Percentiles rank a stretch among this genome's conserved stretches.
Evolutionary conservation across 2,329 filamentous ascomycete genomes (phyloP).

Genomic region (Lasiodiplodia theobromae): DNA sequence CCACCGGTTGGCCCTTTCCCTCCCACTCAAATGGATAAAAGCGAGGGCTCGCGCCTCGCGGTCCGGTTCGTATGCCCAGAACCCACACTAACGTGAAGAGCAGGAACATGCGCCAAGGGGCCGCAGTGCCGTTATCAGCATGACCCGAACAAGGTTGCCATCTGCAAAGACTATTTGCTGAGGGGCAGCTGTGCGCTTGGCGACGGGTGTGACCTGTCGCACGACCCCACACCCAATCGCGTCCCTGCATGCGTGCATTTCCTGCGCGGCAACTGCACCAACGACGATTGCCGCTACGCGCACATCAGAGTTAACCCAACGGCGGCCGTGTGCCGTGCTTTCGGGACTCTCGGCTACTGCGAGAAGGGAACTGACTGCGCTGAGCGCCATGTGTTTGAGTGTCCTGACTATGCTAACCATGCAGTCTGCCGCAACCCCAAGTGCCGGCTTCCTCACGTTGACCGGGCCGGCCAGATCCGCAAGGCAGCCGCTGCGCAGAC

Average conservation of each 20-base stretch:
- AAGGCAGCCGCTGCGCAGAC: conserved; percentile 59
- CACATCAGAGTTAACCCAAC: conserved; percentile 80
- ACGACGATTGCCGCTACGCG: conserved; percentile 83
- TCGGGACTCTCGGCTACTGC: conserved; percentile 89
- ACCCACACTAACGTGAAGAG: conserved; percentile 32
- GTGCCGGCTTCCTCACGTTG: conserved; percentile 86
- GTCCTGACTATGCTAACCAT: conserved; percentile 92
- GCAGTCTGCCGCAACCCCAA: conserved; percentile 81
- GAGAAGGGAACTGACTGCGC: conserved; percentile 78
- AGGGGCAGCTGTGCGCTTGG: conserved; percentile 80
- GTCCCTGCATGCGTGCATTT: conserved; percentile 90
- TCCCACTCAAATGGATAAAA: conserved; percentile 31
- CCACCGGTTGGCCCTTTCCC: conserved; percentile 56
- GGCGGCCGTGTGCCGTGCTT: conserved; percentile 81
- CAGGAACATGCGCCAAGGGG: conserved; percentile 87
- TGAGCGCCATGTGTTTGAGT: conserved; percentile 89
- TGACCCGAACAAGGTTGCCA: conserved; percentile 83
- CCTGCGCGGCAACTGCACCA: conserved; percentile 87
- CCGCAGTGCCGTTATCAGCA: conserved; percentile 81
- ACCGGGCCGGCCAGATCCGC: conserved; percentile 81
- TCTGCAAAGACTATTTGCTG: conserved; percentile 86
- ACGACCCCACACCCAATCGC: conserved; percentile 82
- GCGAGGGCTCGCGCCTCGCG: conserved; percentile 15
- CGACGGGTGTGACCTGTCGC: conserved; percentile 86
- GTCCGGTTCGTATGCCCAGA: conserved; percentile 30